Base-by-base conservation (phyloP, 2,329 filamentous ascomycete genomes). In the Xylaria sp. region DNA sequence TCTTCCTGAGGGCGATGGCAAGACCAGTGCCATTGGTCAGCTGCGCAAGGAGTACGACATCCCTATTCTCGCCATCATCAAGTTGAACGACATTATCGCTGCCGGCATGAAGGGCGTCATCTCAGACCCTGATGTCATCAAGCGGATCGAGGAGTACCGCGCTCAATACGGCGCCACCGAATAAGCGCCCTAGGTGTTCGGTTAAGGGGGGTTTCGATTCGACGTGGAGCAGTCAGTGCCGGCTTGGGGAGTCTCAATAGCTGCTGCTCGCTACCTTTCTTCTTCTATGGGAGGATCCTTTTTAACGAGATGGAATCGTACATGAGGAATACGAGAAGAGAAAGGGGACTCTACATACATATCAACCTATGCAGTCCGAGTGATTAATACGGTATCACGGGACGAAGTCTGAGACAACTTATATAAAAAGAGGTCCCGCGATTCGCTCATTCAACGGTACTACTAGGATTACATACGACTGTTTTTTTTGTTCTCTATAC, bases 21-120 rank as follows among this genome's bases (percentile, higher is more conserved):
- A 91, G 68, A 84, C 84, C 37, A 96, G 91, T 72, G 91, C 92
- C 13, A 91, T 97, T 74, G 91, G 90, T 18, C 88, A 92, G 78
- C 84, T 96, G 61, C 86, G 86, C 74, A 89, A 88, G 75, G 89
- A 95, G 77, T 91, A 90, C 67, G 85, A 85, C 23, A 87, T 97
- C 61, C 91, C 92, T 1, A 91, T 96, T 61, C 80, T 92, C 66
- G 82, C 91, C 16, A 94, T 97, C 66, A 75, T 96, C 68, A 93
- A 88, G 48, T 80, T 97, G 65, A 85, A 92, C 70, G 91, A 97
- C 74, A 86, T 97, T 67, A 87, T 92, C 66, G 81, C 81, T 59
- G 87, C 81, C 57, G 87, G 87, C 9, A 78, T 90, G 73, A 83
- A 83, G 70, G 79, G 79, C 49, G 78, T 85, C 66, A 85, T 84